phyloP scores from a whole-genome alignment of 345 rosid species.

The Cochlearia excelsa region DNA sequence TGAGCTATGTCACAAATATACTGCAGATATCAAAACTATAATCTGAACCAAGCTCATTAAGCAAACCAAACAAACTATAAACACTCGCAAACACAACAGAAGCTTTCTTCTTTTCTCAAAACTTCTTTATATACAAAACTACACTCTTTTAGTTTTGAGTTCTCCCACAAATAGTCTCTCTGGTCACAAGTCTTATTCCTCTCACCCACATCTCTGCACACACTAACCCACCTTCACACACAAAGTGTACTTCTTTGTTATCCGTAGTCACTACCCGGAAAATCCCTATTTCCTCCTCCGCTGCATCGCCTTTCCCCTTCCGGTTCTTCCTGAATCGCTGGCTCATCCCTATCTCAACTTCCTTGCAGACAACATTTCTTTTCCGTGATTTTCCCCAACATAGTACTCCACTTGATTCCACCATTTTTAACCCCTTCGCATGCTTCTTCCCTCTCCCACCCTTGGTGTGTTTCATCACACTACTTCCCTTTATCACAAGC shows the following conservation, averaged over 20 bases:
- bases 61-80: constrained; percentile 29
- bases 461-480: constrained; percentile 73
- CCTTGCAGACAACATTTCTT: constrained; percentile 67
- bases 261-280: constrained; percentile 67
- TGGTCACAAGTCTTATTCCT: constrained; percentile 81
- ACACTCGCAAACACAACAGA: constrained; percentile 22
- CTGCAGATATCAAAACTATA: constrained; percentile 19
- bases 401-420: constrained; percentile 51
- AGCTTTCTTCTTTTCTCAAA: constrained; percentile 25
- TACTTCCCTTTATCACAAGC: constrained; percentile 52
- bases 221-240: constrained; percentile 67
- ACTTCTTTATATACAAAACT: constrained; percentile 35
- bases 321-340: constrained; percentile 49
- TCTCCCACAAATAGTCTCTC: constrained; percentile 47
- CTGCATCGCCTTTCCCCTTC: constrained; percentile 38
- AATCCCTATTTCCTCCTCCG: constrained; percentile 48
- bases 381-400: constrained; percentile 76
- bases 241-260: constrained; percentile 80
- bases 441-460: constrained; percentile 77
- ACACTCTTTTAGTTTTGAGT: constrained; percentile 26
- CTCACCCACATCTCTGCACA: constrained; percentile 90
- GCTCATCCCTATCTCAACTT: constrained; percentile 63
- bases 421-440: constrained; percentile 55
- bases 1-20: constrained; percentile 26
- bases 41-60: constrained; percentile 19